Evolutionary conservation across 495 filamentous ascomycete genomes (phyloP), one percentile per base, ranked within the genome.

Genomic region (Aspergillus campestris): DNA sequence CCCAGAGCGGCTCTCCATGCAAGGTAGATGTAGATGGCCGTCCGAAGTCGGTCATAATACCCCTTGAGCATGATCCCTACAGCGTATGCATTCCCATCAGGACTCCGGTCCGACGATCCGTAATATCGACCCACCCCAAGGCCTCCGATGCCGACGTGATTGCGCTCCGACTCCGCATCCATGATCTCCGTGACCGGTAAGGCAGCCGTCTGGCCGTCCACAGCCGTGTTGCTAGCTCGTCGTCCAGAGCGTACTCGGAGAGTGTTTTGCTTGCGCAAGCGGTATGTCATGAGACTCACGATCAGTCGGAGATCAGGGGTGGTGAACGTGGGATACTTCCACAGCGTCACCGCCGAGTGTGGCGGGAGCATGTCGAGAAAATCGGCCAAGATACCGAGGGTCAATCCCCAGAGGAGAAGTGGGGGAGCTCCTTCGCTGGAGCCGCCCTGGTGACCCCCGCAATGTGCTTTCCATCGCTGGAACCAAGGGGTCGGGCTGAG

Each of bases 291-390:
- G 9, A 82, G 40, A 63, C 74, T 80, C 29, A 86, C 68, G 31
- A 80, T 64, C 34, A 80, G 58, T 3, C 74, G 66, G 7, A 87
- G 61, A 60, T 88, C 85, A 32, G 67, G 71, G 5, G 79, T 67
- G 3, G 83, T 84, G 57, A 89, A 89, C 7, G 82, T 87, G 0
- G 86, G 86, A 55, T 83, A 87, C 13, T 71, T 71, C 83, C 83
- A 89, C 27, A 84, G 45, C 34, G 74, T 63, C 5, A 84, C 65
- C 0, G 80, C 74, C 28, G 74, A 78, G 47, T 82, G 69, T 9
- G 79, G 77, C 5, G 83, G 83, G 9, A 87, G 65, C 58, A 83
- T 71, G 39, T 87, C 81, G 33, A 88, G 67, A 49, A 89, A 82
- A 60, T 90, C 86, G 24, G 79, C 75, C 29, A 87, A 50, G 27